Evolutionary conservation across 495 filamentous ascomycete species (phyloP).

Genomic region (Podospora bellae-mahoneyi): DNA sequence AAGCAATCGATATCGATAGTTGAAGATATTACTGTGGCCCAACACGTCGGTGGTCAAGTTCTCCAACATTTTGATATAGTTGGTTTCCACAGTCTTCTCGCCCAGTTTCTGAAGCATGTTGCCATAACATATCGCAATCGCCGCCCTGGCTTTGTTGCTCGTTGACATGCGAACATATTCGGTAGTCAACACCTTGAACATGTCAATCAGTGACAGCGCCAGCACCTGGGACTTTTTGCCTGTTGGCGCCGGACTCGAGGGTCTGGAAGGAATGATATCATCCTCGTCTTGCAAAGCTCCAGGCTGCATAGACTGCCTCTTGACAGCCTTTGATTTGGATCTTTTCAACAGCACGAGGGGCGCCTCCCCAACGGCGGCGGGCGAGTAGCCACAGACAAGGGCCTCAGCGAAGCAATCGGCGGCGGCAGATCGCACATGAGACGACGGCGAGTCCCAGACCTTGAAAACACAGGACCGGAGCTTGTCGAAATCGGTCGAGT

Average conservation of each 20-base stretch:
- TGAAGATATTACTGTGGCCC: slow-evolving; percentile 67
- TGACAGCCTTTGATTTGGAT: slow-evolving; percentile 65
- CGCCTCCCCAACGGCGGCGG: slow-evolving; percentile 51
- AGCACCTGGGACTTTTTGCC: slow-evolving; percentile 65
- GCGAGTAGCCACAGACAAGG: slow-evolving; percentile 76
- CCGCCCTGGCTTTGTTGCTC: slow-evolving; percentile 74
- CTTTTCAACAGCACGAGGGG: slow-evolving; percentile 65
- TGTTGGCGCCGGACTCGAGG: slow-evolving; percentile 65
- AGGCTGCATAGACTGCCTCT: slow-evolving; percentile 58
- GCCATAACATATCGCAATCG: slow-evolving; percentile 83
- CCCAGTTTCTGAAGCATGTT: slow-evolving; percentile 71
- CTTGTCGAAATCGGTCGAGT: slow-evolving; percentile 86
- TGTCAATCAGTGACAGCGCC: slow-evolving; percentile 70
- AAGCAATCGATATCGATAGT: slow-evolving; percentile 84
- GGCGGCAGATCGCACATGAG: slow-evolving; percentile 76
- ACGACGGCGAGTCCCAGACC: slow-evolving; percentile 71
- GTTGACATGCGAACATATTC: slow-evolving; percentile 81
- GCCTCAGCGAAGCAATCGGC: slow-evolving; percentile 77
- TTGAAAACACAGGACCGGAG: slow-evolving; percentile 78
- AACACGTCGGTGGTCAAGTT: slow-evolving; percentile 79
- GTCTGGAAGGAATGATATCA: slow-evolving; percentile 70
- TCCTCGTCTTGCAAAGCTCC: slow-evolving; percentile 61
- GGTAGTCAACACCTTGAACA: slow-evolving; percentile 73
- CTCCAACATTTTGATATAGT: slow-evolving; percentile 73
- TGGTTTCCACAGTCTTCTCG: slow-evolving; percentile 70